Base-by-base conservation (phyloP, 1,284 basidiomycete genomes). In the Coriolopsis trogii region DNA sequence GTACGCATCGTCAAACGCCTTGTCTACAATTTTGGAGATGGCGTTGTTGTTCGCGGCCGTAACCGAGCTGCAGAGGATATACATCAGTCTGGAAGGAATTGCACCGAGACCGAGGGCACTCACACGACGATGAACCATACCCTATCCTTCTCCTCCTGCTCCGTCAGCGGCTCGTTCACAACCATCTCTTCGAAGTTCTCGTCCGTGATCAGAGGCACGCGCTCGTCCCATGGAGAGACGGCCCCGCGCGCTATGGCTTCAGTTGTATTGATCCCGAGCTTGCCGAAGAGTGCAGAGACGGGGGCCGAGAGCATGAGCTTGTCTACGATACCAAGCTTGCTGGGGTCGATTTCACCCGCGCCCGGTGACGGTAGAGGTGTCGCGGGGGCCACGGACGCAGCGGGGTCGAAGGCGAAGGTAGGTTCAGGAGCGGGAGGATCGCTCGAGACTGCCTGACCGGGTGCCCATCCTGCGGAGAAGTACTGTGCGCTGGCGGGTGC, bases 121-220 rank as follows among this genome's bases (percentile, higher is more conserved):
- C 67, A 90, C 89, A 92, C 79, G 48, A 89, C 67, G 37, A 90
- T 67, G 58, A 86, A 76, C 89, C 89, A 92, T 13, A 82, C 75
- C 42, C 90, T 76, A 55, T 78, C 73, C 60, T 82, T 82, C 67
- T 90, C 86, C 59, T 88, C 79, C 36, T 76, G 68, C 13, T 77
- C 74, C 54, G 62, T 66, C 41, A 91, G 68, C 29, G 70, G 58
- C 68, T 91, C 89, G 49, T 89, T 81, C 33, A 84, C 78, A 55
- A 92, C 78, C 34, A 88, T 41, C 20, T 87, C 81, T 31, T 78
- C 70, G 63, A 80, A 92, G 66, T 89, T 91, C 39, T 82, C 75
- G 67, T 92, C 89, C 42, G 85, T 89, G 64, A 92, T 82, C 31
- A 91, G 71, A 24, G 84, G 81, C 45, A 92, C 79, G 30, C 87